phyloP scores from a whole-genome alignment of 768 basidiomycete species.

The Hericium erinaceus region DNA sequence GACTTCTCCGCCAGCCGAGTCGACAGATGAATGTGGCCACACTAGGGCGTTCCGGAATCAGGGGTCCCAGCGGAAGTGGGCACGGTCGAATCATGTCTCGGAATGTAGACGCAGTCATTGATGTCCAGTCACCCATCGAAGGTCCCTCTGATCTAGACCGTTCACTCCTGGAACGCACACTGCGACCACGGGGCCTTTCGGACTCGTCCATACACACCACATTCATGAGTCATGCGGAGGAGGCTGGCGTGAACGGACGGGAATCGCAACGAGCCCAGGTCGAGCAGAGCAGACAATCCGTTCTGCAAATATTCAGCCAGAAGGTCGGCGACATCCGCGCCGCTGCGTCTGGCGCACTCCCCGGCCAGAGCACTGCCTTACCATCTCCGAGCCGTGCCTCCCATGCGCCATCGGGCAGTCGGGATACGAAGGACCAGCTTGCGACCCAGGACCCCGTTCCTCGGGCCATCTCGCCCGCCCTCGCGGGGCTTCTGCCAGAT shows the following conservation, averaged over 20 bases:
- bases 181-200: conserved; percentile 74
- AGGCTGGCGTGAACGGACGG: conserved; percentile 5
- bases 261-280: not conserved
- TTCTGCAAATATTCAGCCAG: conserved; percentile 24
- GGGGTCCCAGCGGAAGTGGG: not conserved
- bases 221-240: conserved; percentile 51
- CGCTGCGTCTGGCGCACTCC: conserved; percentile 17
- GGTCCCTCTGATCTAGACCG: conserved; percentile 33
- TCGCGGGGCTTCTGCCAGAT: conserved; percentile 23
- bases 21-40: conserved; percentile 7
- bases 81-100: not conserved
- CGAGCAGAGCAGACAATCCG: conserved; percentile 18
- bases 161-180: conserved; percentile 53
- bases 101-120: conserved; percentile 14
- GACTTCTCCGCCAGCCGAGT: not conserved
- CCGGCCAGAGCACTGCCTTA: too few species aligned
- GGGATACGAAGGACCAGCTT: conserved; percentile 2
- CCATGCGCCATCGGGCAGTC: too few species aligned
- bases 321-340: conserved; percentile 23
- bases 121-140: conserved; percentile 25
- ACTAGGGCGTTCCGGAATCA: conserved; percentile 4
- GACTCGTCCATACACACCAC: conserved; percentile 91
- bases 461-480: conserved; percentile 16
- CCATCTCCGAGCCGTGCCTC: too few species aligned
- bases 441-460: conserved; percentile 13